Base-by-base conservation (phyloP, 306 rosid genomes). In the Rubus parviflorus region DNA sequence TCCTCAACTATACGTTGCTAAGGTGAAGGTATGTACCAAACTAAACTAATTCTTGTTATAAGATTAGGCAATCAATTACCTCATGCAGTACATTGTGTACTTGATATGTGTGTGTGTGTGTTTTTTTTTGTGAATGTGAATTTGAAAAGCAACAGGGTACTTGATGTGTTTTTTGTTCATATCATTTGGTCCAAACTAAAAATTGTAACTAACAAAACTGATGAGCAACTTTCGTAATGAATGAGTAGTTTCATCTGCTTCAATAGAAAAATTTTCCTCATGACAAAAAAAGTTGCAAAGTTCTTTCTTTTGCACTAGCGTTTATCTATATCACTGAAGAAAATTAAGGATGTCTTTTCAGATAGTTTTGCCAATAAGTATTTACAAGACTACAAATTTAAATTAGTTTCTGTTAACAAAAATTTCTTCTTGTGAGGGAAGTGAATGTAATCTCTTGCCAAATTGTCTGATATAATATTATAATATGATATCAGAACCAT, bases 1-100 rank as follows among this genome's bases (percentile, higher is more conserved):
- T 68, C 88, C 90, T 14, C 78, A 83, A 60, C 78, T 85, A 3
- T 89, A 76, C 77, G 48, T 51, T 40, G 79, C 81, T 37, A 89
- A 86, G 74, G 80, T 76, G n/a, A 76, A 76, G 80, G 80, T 76
- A 66, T n/a, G n/a, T n/a, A 22, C 61, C 61, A 56, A 56, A 56
- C 61, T 20, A 56, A n/a, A 19, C 25, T 54, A 17, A 19, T 53
- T 17, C 25, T 58, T 58, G 35, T 54, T 54, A 7, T 54, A 54
- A 6, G 17, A 8, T 20, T 16, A 51, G 7, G 56, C 25, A n/a
- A n/a, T n/a, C 12, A 19, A 54, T n/a, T 49, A 19, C 13, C 54
- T 49, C 1, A 13, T 49, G 54, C 14, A 49, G 54, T 49, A 49
- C 3, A 14, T 46, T 46, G 12, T 46, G 12, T 46, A 46, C 20